Base-by-base conservation (phyloP, 768 basidiomycete genomes). In the Agaricus sinodeliciosus region DNA sequence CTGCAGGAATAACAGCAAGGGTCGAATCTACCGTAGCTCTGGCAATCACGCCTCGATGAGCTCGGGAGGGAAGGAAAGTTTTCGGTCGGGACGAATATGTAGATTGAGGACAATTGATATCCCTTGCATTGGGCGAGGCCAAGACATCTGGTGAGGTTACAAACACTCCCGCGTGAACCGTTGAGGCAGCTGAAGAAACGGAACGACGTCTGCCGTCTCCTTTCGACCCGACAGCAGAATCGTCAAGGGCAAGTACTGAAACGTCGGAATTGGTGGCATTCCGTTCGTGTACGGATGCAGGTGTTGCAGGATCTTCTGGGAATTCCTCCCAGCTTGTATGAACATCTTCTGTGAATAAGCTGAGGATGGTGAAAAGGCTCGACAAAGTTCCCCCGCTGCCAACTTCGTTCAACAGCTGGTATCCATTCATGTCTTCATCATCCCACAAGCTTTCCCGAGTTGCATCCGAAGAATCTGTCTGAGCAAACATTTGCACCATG, bases 1-100 rank as follows among this genome's bases (percentile, higher is more conserved):
- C 94, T 2, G 96, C 95, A 22, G 96, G 96, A 51, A 99, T 98
- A 9, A 99, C 95, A n/a, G 95, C 96, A 16, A 99, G 72, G 1
- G 96, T 98, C 4, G 90, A 90, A 61, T 99, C 96, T 49, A 90
- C 88, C 4, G 87, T 86, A 6, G 96, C 96, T 35, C 95, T 78
- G n/a, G 94, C 94, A 18, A 98, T 83, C 4, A 88, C 83, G 4
- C 88, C 88, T 60, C 83, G 79, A 60, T 81, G 80, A 41, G 74
- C 61, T 43, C 74, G 71, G 13, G 68, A 62, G 7, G 68, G 64
- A n/a, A 60, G 59, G 28, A 15, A 9, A 49, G 56, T 43, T 35
- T 57, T 54, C 40, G 53, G 39, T 51, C 44, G 50, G 16, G 57
- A 52, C 46, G 69, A 48, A 8, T 56, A 50, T 34, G 60, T 58